Conservation (phyloP, 257 asterid species). For the Lantana camara region DNA sequence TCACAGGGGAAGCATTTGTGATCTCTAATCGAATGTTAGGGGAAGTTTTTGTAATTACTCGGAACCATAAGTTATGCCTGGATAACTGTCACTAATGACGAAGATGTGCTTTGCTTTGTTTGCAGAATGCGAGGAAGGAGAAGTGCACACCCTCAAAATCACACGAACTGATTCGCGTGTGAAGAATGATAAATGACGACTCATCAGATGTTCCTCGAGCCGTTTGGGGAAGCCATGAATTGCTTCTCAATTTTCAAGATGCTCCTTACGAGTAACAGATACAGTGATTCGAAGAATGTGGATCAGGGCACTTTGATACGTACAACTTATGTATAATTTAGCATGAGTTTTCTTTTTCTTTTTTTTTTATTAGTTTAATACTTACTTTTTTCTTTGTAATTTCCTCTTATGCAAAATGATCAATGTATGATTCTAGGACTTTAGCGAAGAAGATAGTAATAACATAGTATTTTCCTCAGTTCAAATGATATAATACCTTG, state of each 20-base stretch:
- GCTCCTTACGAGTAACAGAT: slow-evolving; percentile 18
- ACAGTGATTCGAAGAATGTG: slow-evolving; percentile 9
- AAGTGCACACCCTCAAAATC: slow-evolving; percentile 42
- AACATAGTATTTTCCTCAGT: too few species aligned
- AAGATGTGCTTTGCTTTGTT: not conserved
- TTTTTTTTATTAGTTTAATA: not conserved
- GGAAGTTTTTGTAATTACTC: too few species aligned
- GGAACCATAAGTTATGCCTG: too few species aligned
- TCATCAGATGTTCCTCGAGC: not conserved
- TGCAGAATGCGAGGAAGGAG: slow-evolving; percentile 37
- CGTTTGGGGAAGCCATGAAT: not conserved
- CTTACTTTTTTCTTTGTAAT: not conserved
- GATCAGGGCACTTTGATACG: not conserved
- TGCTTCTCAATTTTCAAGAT: slow-evolving; percentile 25
- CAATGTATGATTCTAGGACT: not conserved
- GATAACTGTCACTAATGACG: too few species aligned
- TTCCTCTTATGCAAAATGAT: not conserved
- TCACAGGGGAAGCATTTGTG: too few species aligned
- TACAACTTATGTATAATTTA: not conserved
- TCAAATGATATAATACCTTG: too few species aligned
- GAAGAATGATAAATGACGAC: slow-evolving; percentile 23
- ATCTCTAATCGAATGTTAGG: too few species aligned
- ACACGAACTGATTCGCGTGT: slow-evolving; percentile 36
- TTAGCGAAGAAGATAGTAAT: too few species aligned
- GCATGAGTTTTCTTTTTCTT: not conserved